These are phyloP conservation scores for Aspergillus pseudoglaucus DNA, from an alignment of 2,329 filamentous ascomycete genomes.

Conservation along the genomic window DNA sequence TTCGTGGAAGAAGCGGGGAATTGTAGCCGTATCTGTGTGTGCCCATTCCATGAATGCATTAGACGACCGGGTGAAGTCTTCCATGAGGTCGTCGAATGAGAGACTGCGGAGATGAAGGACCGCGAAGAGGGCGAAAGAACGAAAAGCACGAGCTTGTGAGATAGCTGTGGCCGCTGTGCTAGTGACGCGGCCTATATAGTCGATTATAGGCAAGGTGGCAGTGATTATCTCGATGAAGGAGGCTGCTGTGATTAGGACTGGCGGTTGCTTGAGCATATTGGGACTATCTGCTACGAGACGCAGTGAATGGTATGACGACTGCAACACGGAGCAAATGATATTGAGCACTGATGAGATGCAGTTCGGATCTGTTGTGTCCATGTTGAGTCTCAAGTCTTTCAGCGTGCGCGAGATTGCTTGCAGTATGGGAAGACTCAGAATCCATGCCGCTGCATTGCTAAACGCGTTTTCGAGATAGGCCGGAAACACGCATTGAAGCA, in stretches of 20 bases:
- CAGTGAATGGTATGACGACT: slow-evolving; percentile 31
- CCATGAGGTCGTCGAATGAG: slow-evolving; percentile 3
- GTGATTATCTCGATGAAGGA: slow-evolving; percentile 37
- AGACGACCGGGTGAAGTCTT: background rate
- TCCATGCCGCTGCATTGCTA: slow-evolving; percentile 42
- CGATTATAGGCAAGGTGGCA: slow-evolving; percentile 36
- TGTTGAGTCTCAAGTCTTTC: slow-evolving; percentile 38
- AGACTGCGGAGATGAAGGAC: slow-evolving; percentile 19
- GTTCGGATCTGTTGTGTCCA: slow-evolving; percentile 36
- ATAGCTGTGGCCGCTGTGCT: slow-evolving; percentile 18
- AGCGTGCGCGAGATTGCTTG: slow-evolving; percentile 41
- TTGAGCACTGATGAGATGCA: slow-evolving; percentile 32
- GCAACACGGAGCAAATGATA: slow-evolving; percentile 34
- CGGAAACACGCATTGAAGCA: slow-evolving; percentile 51
- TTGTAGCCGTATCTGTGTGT: background rate
- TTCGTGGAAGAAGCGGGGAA: slow-evolving; percentile 15
- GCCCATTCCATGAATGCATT: background rate
- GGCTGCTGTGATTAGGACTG: slow-evolving; percentile 32
- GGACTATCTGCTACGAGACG: slow-evolving; percentile 29
- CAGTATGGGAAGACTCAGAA: slow-evolving; percentile 48
- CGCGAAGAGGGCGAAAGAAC: slow-evolving; percentile 32
- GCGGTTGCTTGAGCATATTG: slow-evolving; percentile 31
- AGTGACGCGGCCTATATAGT: slow-evolving; percentile 42
- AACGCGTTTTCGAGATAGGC: slow-evolving; percentile 49
- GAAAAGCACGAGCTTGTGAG: slow-evolving; percentile 33